A percentile compares a stretch with the other conserved stretches of the same genome.
phyloP scores from a whole-genome alignment of 208 protist genomes.

The Trypanosoma theileri region DNA sequence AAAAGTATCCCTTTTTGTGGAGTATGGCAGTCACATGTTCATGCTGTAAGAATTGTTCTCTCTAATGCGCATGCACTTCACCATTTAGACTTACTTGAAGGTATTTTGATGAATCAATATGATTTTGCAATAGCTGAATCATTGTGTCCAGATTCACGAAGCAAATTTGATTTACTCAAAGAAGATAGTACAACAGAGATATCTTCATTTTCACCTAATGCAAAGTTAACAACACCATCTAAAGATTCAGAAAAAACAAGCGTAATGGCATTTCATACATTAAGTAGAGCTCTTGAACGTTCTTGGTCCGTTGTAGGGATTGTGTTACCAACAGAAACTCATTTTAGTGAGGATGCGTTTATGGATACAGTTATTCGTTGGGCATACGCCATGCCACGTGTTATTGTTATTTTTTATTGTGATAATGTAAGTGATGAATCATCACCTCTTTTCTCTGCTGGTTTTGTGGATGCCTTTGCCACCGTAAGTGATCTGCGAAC shows the following conservation, averaged over 20 bases:
- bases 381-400: constrained; percentile 34
- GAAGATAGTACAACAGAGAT: not conserved
- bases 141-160: constrained; percentile 1
- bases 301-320: constrained; percentile 38
- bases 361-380: constrained; percentile 50
- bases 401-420: constrained; percentile 33
- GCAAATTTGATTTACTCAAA: constrained; percentile 27
- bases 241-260: constrained; percentile 14
- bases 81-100: constrained; percentile 29
- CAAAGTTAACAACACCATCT: constrained; percentile 20
- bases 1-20: constrained; percentile 21
- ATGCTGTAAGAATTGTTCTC: constrained; percentile 18
- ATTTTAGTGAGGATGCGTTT: constrained; percentile 49
- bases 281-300: constrained; percentile 41
- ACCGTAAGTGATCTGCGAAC: constrained; percentile 6
- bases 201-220: constrained; percentile 26
- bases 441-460: constrained; percentile 5
- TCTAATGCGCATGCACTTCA: constrained; percentile 23
- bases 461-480: constrained; percentile 28
- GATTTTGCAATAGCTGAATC: not conserved
- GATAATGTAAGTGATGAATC: not conserved
- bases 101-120: constrained; percentile 24
- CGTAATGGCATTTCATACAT: constrained; percentile 38
- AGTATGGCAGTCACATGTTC: constrained; percentile 22
- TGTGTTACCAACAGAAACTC: constrained; percentile 14